Evolutionary conservation across 108 stramenopile genomes (phyloP).

Genomic region (Pseudonitzschia multistriata): DNA sequence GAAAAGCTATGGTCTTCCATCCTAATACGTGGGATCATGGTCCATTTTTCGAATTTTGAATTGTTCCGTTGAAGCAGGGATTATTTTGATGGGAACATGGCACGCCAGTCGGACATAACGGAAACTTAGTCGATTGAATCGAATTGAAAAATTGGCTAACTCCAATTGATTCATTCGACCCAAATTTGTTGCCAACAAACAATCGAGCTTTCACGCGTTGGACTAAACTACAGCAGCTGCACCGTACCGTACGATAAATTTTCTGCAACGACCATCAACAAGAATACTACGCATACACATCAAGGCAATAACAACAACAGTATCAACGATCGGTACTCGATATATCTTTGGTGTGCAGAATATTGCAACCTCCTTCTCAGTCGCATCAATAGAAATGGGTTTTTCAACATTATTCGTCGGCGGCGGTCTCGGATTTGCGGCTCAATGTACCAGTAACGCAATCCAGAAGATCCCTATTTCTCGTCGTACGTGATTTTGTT

Average conservation of each 20-base stretch:
- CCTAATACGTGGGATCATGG: too few relatives aligned
- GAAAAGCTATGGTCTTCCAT: too few relatives aligned
- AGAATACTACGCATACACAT: background rate
- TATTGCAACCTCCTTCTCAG: background rate
- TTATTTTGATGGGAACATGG: too few relatives aligned
- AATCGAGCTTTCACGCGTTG: background rate
- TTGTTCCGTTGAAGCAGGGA: too few relatives aligned
- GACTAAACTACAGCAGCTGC: background rate
- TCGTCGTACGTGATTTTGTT: conserved; percentile 47
- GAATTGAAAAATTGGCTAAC: background rate
- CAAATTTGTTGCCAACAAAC: too few relatives aligned
- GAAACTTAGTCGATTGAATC: conserved; percentile 4
- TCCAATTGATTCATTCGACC: background rate
- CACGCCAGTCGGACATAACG: conserved; percentile 1
- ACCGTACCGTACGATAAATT: background rate
- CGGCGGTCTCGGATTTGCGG: conserved; percentile 58
- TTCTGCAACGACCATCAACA: background rate
- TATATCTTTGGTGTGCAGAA: background rate
- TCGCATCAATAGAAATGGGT: conserved; percentile 51
- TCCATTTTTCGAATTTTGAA: background rate
- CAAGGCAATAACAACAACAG: background rate
- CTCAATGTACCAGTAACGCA: conserved; percentile 75
- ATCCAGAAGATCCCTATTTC: conserved; percentile 74
- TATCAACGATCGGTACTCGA: background rate
- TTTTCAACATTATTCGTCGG: conserved; percentile 73